phyloP scores from a whole-genome alignment of 257 asterid species.

The Nicotiana benthamiana region DNA sequence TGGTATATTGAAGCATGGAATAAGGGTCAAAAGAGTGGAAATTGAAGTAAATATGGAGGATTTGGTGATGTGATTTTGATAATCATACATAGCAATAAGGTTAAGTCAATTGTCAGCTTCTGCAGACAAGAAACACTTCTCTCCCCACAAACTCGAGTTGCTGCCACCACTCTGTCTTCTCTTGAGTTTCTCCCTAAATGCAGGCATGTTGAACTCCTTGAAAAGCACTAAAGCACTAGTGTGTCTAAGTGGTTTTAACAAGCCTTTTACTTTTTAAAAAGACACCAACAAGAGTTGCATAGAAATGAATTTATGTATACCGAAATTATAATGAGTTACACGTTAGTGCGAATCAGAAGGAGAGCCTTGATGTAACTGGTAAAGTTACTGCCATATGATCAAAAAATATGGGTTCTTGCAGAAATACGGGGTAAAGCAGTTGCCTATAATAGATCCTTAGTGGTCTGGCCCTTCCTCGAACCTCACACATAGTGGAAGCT shows the following conservation, averaged over 20 bases:
- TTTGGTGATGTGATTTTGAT: not conserved
- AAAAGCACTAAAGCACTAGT: conserved; percentile 12
- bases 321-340: too few relatives aligned
- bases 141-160: conserved; percentile 15
- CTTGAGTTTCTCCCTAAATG: conserved; percentile 20
- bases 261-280: conserved; percentile 7
- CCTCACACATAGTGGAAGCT: too few relatives aligned
- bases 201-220: conserved; percentile 25
- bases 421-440: too few relatives aligned
- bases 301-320: too few relatives aligned
- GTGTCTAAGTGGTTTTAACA: not conserved
- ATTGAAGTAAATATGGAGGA: not conserved
- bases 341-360: too few relatives aligned
- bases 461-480: too few relatives aligned
- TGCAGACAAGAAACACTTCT: conserved; percentile 11
- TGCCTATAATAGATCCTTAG: too few relatives aligned
- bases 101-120: conserved; percentile 8
- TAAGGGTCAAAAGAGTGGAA: not conserved
- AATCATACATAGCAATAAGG: not conserved
- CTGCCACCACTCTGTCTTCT: not conserved
- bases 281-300: not conserved
- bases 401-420: too few relatives aligned
- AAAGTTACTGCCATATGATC: too few relatives aligned
- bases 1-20: not conserved
- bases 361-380: too few relatives aligned